These are phyloP conservation scores for Sclerospora graminicola DNA, from an alignment of 352 stramenopile species.

Conservation along the genomic window DNA sequence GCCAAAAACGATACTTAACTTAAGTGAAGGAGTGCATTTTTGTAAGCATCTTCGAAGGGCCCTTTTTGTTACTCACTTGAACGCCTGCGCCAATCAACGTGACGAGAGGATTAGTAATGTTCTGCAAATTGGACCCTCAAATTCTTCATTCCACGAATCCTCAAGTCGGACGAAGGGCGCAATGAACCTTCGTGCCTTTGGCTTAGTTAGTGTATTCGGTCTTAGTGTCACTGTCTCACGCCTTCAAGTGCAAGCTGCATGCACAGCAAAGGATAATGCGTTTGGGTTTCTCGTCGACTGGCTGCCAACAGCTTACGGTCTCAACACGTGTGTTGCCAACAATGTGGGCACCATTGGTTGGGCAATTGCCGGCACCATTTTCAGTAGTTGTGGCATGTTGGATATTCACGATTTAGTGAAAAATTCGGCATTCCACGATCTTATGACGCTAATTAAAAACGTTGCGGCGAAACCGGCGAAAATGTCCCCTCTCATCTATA, in stretches of 20 bases:
- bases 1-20: no score
- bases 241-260: slow-evolving; percentile 13
- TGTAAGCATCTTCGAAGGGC: no score
- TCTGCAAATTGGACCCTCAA: no score
- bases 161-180: neutral
- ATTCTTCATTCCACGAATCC: no score
- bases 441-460: slow-evolving; percentile 19
- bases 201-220: slow-evolving; percentile 8
- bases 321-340: slow-evolving; percentile 45
- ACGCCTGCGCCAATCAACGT: no score
- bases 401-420: slow-evolving; percentile 26
- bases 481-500: slow-evolving; percentile 32
- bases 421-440: slow-evolving; percentile 17
- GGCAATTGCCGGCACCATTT: slow-evolving; percentile 20
- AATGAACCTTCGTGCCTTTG: slow-evolving; percentile 18
- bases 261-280: slow-evolving; percentile 11
- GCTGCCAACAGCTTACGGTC: slow-evolving; percentile 25
- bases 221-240: slow-evolving; percentile 2
- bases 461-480: slow-evolving; percentile 26
- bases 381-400: slow-evolving; percentile 26
- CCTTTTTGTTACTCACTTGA: no score
- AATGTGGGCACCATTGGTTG: slow-evolving; percentile 22
- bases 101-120: no score
- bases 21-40: no score
- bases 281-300: slow-evolving; percentile 21